Evolutionary conservation across 768 basidiomycete genomes (phyloP), one percentile per base, ranked within the genome.

Genomic region (Suillus subalutaceus): DNA sequence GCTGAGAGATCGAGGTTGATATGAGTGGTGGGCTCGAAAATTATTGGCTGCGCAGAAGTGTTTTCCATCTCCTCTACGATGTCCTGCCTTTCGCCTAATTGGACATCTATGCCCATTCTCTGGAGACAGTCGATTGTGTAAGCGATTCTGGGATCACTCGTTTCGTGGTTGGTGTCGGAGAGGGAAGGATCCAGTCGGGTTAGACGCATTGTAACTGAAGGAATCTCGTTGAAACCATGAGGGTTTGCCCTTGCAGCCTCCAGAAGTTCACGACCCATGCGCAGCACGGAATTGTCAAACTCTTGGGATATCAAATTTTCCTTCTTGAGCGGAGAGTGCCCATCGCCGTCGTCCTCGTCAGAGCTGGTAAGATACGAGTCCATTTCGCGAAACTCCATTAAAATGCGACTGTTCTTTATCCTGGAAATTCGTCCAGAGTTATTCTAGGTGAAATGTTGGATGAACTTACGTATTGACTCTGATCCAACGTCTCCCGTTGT

Each of bases 1-100:
- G 91, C 83, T 1, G 93, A 95, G 13, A 97, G 82, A 72, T 97
- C 95, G 41, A 96, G 84, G 69, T 94, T 92, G 76, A 97, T 82
- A 58, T 83, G 79, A 7, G 71, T 70, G 0, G 90, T 91, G 1
- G 90, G 91, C 12, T 73, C 64, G 44, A 84, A 73, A 12, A 15
- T 41, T 44, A 23, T 37, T 18, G 50, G 40, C 4, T 60, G 62
- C 53, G 66, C 66, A 12, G 73, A 68, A 20, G 80, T 64, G 20
- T 75, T 74, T 23, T 58, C 18, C 6, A 12, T 43, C 63, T 60
- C 41, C 26, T 60, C 43, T 8, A 43, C 1, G 3, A 60, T 43
- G 32, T 75, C 72, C 18, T 72, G 68, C 3, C 84, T 81, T 70
- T 88, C 88, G 12, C 93, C 93, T 5, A 93, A 81, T 64, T 87